Evolutionary conservation across 768 basidiomycete genomes (phyloP).

Genomic region (Mycena belliarum): DNA sequence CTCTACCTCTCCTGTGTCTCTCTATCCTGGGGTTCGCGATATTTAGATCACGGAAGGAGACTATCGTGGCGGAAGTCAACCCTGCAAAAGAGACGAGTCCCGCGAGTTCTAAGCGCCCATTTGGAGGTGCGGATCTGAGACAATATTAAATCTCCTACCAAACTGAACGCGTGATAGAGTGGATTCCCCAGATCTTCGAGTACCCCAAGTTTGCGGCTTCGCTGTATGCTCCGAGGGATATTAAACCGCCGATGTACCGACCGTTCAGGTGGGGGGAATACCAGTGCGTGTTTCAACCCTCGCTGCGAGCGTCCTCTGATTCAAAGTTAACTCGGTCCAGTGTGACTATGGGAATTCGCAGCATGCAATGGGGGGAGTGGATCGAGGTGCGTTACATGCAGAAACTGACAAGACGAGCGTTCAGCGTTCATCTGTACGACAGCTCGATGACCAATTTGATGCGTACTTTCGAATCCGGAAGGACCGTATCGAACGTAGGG

Average conservation of each 20-base stretch:
- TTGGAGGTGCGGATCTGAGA: constrained; percentile 8
- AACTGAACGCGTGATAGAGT: background rate
- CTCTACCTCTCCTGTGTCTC: background rate
- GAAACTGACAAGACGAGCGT: no score
- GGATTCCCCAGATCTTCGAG: constrained; percentile 39
- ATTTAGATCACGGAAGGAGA: background rate
- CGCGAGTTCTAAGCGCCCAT: constrained; percentile 1
- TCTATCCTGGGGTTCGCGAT: background rate
- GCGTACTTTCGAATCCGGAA: constrained; percentile 57
- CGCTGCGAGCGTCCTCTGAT: background rate
- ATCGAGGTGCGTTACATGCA: constrained; percentile 54
- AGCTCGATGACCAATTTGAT: constrained; percentile 22
- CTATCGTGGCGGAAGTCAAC: background rate
- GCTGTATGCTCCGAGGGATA: constrained; percentile 38
- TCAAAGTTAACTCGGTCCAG: constrained; percentile 39
- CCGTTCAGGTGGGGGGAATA: constrained; percentile 66
- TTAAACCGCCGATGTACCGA: constrained; percentile 62
- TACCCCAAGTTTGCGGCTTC: constrained; percentile 53
- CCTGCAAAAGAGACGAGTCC: background rate
- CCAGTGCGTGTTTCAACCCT: constrained; percentile 47
- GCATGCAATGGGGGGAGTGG: constrained; percentile 73
- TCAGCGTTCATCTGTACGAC: background rate
- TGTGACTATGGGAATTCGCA: constrained; percentile 68
- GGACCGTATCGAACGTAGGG: constrained; percentile 55
- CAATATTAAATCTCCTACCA: background rate